These are phyloP conservation scores for Russula earlei DNA, from an alignment of 768 basidiomycete genomes.

Conservation along the genomic window DNA sequence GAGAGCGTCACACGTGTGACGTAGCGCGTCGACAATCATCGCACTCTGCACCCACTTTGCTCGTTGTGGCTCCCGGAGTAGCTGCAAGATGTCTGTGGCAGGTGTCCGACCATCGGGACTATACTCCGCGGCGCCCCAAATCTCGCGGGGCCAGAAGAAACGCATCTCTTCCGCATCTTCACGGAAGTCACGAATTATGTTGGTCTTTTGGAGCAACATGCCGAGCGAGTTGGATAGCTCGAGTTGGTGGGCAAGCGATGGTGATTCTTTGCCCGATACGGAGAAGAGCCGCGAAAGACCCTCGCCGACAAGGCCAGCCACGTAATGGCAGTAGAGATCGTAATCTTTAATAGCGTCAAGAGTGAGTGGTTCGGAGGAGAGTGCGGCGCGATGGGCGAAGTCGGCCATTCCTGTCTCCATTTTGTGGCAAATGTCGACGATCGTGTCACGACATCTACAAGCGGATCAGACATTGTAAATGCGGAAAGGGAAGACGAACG, in stretches of 20 bases:
- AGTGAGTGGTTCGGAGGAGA: slow-evolving; percentile 57
- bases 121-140: slow-evolving; percentile 61
- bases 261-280: slow-evolving; percentile 72
- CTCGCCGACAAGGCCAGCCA: slow-evolving; percentile 95
- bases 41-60: slow-evolving; percentile 78
- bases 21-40: slow-evolving; percentile 81
- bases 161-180: slow-evolving; percentile 82
- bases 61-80: slow-evolving; percentile 49
- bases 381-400: slow-evolving; percentile 70
- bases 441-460: slow-evolving; percentile 62
- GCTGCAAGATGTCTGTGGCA: slow-evolving; percentile 61
- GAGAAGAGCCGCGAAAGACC: slow-evolving; percentile 85
- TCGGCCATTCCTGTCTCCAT: slow-evolving; percentile 97
- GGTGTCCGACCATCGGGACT: slow-evolving; percentile 29
- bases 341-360: slow-evolving; percentile 76
- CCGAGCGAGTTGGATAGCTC: slow-evolving; percentile 92
- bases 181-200: slow-evolving; percentile 91
- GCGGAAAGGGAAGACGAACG: slow-evolving; percentile 20
- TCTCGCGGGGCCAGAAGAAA: slow-evolving; percentile 91
- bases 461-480: not conserved
- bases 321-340: slow-evolving; percentile 97
- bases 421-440: slow-evolving; percentile 72
- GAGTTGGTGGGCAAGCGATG: slow-evolving; percentile 68
- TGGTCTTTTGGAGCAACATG: slow-evolving; percentile 93
- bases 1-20: slow-evolving; percentile 76